These are phyloP conservation scores for Pseudocercospora vitis DNA, from an alignment of 2,329 filamentous ascomycete genomes.

Conservation along the genomic window DNA sequence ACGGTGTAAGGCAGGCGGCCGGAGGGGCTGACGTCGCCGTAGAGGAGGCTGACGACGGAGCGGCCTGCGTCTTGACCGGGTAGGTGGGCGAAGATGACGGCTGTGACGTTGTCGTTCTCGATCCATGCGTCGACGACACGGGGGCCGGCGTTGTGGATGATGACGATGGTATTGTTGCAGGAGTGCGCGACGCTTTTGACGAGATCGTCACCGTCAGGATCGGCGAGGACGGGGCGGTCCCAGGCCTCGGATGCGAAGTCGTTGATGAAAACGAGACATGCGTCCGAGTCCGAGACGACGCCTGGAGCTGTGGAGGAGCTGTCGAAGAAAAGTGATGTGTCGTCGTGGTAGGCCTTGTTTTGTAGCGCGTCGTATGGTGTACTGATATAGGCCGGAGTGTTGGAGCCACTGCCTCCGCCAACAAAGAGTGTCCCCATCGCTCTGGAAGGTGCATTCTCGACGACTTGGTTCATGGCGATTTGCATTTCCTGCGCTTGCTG, in stretches of 20 bases:
- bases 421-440: constrained; percentile 38
- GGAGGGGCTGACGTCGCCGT: constrained; percentile 58
- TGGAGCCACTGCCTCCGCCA: constrained; percentile 40
- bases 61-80: constrained; percentile 64
- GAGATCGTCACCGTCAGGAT: constrained; percentile 54
- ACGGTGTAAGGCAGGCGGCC: constrained; percentile 64
- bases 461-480: constrained; percentile 38
- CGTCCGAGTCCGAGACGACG: constrained; percentile 46
- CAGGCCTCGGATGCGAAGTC: constrained; percentile 44
- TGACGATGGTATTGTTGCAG: constrained; percentile 64
- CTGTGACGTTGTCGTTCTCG: constrained; percentile 64
- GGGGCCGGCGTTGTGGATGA: constrained; percentile 64
- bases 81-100: constrained; percentile 63
- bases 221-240: constrained; percentile 41
- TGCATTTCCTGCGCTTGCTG: constrained; percentile 26
- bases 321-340: constrained; percentile 61
- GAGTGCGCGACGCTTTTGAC: constrained; percentile 58
- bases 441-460: constrained; percentile 28
- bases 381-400: constrained; percentile 37
- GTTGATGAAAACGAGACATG: constrained; percentile 62
- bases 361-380: constrained; percentile 41
- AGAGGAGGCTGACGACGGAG: constrained; percentile 57
- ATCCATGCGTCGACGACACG: constrained; percentile 62
- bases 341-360: constrained; percentile 48
- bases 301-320: constrained; percentile 51